A percentile compares a stretch with the other conserved stretches of the same genome.
Evolutionary conservation across 1,139 yeast genomes (phyloP).

Genomic region (Magnusiomyces paraingens): DNA sequence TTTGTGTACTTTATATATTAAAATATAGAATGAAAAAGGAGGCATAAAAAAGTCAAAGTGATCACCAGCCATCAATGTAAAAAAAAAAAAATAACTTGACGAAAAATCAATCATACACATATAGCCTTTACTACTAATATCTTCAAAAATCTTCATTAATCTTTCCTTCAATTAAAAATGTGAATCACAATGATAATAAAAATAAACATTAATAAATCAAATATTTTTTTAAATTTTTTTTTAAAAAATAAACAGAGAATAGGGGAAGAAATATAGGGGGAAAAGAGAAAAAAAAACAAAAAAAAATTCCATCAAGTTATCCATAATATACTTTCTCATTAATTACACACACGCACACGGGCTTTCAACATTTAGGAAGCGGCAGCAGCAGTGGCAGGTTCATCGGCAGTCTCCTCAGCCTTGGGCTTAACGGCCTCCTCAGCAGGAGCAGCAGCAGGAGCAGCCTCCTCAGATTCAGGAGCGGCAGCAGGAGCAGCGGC

Average conservation of each 20-base stretch:
- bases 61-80: neutral
- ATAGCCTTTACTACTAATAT: neutral
- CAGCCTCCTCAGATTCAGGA: neutral
- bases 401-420: neutral
- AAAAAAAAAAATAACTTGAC: neutral
- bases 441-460: slow-evolving; percentile 21
- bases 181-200: neutral
- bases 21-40: neutral
- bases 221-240: neutral
- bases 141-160: no score
- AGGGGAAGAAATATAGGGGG: neutral
- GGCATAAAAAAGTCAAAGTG: no score
- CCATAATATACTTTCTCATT: neutral
- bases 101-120: neutral
- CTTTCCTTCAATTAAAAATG: neutral
- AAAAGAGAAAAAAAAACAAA: neutral
- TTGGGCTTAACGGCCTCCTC: neutral
- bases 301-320: neutral
- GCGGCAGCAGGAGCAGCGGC: slow-evolving; percentile 34
- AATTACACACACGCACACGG: neutral
- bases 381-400: neutral
- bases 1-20: no score
- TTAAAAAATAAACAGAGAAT: neutral
- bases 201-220: neutral
- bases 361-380: neutral